Evolutionary conservation across 352 stramenopile genomes (phyloP), one percentile per base, ranked within the genome.

Genomic region (Plasmopara halstedii): DNA sequence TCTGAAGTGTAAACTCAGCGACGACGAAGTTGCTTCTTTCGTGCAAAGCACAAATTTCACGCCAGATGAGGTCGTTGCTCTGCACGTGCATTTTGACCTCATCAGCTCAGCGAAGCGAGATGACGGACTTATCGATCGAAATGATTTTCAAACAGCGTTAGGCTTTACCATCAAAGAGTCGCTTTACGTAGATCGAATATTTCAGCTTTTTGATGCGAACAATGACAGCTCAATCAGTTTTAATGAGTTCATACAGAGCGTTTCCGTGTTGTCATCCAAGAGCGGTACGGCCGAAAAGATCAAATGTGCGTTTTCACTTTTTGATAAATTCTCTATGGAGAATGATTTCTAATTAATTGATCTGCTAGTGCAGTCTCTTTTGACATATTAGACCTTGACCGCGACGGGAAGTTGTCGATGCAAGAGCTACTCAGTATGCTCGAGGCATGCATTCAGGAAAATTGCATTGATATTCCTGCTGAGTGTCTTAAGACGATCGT

Each of bases 161-260:
- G 75, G 80, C 13, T 86, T 92, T 26, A 80, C 73, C 2, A 62
- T 81, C 33, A 88, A 88, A 47, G 75, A 88, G 38, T 92, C 74
- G 57, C 64, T 89, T 14, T 89, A 87, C 42, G 80, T 87, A 54
- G 77, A 91, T 44, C 74, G 77, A 18, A 84, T 85, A 46, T 88
- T 88, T 48, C 63, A 85, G 64, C 64, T 88, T 34, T 88, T 92
- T 45, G 76, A 89, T 54, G 46, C 62, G 11, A 88, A 92, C 59
- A 59, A 68, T 43, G 80, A 92, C 62, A 76, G 66, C 60, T 87
- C 69, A 53, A 88, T 89, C 56, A 83, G 70, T 52, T 93, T 90
- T 44, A 41, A 50, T 52, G 76, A 93, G 67, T 89, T 89, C 41
- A 50, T 88, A 14, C 64, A 85, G 53, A 85, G 69, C 26, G 70